Conservation (phyloP, 768 basidiomycete species). For the Boletus rubropictus region DNA sequence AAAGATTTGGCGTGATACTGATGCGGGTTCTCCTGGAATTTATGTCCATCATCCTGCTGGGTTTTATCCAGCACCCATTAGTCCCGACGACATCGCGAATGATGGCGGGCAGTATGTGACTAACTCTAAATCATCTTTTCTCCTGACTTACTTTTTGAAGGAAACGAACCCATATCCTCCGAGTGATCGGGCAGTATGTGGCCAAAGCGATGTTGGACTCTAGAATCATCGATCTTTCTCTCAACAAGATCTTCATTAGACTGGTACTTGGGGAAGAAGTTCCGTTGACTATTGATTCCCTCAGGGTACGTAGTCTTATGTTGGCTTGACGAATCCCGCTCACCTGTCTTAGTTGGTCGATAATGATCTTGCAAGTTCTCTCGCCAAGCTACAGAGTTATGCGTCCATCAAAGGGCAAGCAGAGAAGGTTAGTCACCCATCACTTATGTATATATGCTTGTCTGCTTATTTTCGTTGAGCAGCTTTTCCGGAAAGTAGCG, state of each 20-base stretch:
- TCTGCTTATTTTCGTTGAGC: conserved; percentile 2
- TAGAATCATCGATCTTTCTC: conserved; percentile 90
- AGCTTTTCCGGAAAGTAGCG: conserved; percentile 54
- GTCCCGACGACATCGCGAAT: conserved; percentile 58
- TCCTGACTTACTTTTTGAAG: conserved; percentile 34
- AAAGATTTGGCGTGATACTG: conserved; percentile 89
- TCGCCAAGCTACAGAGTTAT: conserved; percentile 72
- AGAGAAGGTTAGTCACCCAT: conserved; percentile 46
- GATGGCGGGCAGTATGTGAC: conserved; percentile 69
- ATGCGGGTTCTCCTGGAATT: conserved; percentile 49
- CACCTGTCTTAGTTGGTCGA: conserved; percentile 64
- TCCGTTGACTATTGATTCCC: conserved; percentile 73
- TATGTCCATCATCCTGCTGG: conserved; percentile 85
- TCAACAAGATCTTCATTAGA: conserved; percentile 94
- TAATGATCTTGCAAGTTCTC: conserved; percentile 75
- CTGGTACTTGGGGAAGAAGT: conserved; percentile 83
- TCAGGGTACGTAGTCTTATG: conserved; percentile 54
- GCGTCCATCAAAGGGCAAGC: conserved; percentile 41
- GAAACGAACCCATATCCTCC: conserved; percentile 80
- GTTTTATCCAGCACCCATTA: conserved; percentile 83
- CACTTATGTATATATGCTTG: not conserved
- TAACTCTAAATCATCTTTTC: not conserved
- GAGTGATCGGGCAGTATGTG: conserved; percentile 91
- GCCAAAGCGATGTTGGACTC: conserved; percentile 97
- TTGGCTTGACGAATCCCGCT: not conserved